Conservation (phyloP, 306 rosid species). For the Styphnolobium japonicum region DNA sequence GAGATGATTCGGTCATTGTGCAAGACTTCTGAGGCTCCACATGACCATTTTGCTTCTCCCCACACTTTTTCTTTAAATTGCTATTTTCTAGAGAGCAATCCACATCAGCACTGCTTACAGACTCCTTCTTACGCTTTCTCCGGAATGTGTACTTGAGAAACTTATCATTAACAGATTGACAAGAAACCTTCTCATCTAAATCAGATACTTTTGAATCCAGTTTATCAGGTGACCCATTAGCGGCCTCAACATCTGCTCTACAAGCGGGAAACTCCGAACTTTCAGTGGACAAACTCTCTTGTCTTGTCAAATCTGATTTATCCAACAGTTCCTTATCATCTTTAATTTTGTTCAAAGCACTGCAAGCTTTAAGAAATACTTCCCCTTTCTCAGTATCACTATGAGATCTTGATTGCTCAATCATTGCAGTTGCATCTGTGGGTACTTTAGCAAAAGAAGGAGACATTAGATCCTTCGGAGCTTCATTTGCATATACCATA, state of each 20-base stretch:
- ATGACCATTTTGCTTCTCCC: conserved; percentile 45
- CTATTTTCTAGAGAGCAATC: conserved; percentile 41
- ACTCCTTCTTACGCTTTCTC: conserved; percentile 78
- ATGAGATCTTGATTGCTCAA: conserved; percentile 34
- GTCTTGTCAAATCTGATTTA: conserved; percentile 41
- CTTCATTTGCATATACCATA: conserved; percentile 35
- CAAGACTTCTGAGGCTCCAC: conserved; percentile 53
- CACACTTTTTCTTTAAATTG: conserved; percentile 38
- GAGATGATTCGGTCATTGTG: conserved; percentile 53
- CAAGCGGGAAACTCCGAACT: conserved; percentile 38
- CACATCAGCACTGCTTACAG: conserved; percentile 40
- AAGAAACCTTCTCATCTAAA: conserved; percentile 40
- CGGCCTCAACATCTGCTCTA: conserved; percentile 35
- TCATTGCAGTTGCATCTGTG: conserved; percentile 19
- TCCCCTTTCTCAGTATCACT: conserved; percentile 32
- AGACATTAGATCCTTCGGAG: conserved; percentile 38
- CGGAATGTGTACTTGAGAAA: conserved; percentile 72
- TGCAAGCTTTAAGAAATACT: conserved; percentile 34
- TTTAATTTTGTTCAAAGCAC: conserved; percentile 35
- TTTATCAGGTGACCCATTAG: conserved; percentile 29
- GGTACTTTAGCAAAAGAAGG: conserved; percentile 16
- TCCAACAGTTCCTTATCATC: conserved; percentile 34
- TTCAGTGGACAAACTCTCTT: conserved; percentile 44
- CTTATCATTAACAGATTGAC: conserved; percentile 46
- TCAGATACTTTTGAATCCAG: conserved; percentile 40